Evolutionary conservation across 2,329 filamentous ascomycete species (phyloP).

Genomic region (Metarhizium brunneum): DNA sequence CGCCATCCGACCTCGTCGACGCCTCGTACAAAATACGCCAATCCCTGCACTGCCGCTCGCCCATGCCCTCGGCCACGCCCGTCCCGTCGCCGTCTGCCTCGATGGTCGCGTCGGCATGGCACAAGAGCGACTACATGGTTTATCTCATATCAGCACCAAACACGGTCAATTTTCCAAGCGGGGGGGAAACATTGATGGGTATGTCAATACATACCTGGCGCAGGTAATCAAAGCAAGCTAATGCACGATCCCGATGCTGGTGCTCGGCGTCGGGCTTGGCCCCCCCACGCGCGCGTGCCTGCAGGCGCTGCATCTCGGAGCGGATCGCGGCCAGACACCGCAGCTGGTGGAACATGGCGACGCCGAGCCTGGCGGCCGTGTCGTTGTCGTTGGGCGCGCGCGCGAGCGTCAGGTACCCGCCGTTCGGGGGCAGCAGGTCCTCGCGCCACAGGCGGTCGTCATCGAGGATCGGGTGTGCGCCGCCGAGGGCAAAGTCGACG

Average conservation of each 20-base stretch:
- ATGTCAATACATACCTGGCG: slow-evolving; percentile 3
- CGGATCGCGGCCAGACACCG: slow-evolving; percentile 5
- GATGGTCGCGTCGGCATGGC: slow-evolving; percentile 5
- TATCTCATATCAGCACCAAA: too few relatives aligned
- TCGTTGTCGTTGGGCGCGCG: background rate
- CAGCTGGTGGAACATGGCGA: slow-evolving; percentile 8
- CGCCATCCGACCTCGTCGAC: slow-evolving; percentile 1
- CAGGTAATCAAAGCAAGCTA: slow-evolving; percentile 7
- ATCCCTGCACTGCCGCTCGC: slow-evolving; percentile 4
- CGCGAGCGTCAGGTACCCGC: background rate
- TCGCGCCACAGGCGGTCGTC: background rate
- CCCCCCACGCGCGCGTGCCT: background rate
- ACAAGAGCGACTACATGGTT: slow-evolving; percentile 1
- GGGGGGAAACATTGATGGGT: background rate
- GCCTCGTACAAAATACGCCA: slow-evolving; percentile 3
- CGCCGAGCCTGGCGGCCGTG: background rate
- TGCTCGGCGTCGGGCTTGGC: too few relatives aligned
- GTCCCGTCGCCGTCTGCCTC: slow-evolving; percentile 1
- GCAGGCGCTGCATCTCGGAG: slow-evolving; percentile 1
- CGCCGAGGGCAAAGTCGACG: background rate
- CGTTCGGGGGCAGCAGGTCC: background rate
- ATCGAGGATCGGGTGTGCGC: background rate
- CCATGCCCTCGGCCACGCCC: slow-evolving; percentile 2
- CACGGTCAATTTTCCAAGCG: background rate
- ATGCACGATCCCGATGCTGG: background rate